phyloP scores from a whole-genome alignment of 2,329 filamentous ascomycete species.

The Colletotrichum sp. region DNA sequence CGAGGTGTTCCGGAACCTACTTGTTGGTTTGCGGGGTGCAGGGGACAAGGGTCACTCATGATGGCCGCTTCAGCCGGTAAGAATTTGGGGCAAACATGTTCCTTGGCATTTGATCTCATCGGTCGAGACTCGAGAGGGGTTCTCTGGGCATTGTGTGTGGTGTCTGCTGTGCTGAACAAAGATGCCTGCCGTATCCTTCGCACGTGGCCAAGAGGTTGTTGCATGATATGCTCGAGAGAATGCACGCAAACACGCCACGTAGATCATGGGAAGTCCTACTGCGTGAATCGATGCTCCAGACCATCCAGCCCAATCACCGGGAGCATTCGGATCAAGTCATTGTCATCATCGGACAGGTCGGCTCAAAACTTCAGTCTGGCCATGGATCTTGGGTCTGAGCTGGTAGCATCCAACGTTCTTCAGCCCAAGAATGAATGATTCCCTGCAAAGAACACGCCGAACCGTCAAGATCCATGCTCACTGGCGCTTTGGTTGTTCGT shows the following conservation, averaged over 20 bases:
- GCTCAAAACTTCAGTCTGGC: not conserved
- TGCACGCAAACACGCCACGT: not conserved
- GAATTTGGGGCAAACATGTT: not conserved
- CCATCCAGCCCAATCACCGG: too few species aligned
- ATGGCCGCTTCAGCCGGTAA: not conserved
- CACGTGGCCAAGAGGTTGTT: not conserved
- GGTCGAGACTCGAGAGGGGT: not conserved
- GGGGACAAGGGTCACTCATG: not conserved
- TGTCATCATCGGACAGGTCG: not conserved
- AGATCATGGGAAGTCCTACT: not conserved
- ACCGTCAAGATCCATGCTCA: not conserved
- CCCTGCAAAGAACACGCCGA: not conserved
- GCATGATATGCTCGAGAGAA: too few species aligned
- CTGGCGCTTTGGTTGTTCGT: too few species aligned
- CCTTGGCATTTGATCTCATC: not conserved
- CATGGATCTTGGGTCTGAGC: accelerated
- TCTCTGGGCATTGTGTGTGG: not conserved
- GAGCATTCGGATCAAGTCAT: too few species aligned
- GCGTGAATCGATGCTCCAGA: too few species aligned
- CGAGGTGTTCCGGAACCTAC: not conserved
- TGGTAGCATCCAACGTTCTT: not conserved
- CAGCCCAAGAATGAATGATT: not conserved
- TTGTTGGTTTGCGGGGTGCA: not conserved
- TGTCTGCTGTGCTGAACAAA: accelerated
- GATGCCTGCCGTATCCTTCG: not conserved